Evolutionary conservation across 208 protist species (phyloP), one percentile per base, ranked within the genome.

Genomic region (Leishmania martiniquensis): DNA sequence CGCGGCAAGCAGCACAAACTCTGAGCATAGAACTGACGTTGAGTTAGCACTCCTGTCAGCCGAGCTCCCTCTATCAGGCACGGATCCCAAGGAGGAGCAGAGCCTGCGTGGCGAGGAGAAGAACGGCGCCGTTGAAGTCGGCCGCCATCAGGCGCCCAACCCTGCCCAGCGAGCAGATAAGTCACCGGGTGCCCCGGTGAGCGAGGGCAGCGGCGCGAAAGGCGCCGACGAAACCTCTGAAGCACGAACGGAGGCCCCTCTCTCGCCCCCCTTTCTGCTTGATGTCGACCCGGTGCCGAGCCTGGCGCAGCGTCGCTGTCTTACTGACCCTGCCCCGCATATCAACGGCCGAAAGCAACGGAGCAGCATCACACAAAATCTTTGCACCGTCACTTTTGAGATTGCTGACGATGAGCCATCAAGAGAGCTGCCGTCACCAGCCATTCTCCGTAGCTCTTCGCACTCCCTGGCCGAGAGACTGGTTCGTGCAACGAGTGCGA

Each of bases 291-390:
- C 37, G 25, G 51, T 9, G 45, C 37, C 70, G 70, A 32, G 13
- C 10, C 22, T 42, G 20, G 10, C 25, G 20, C 49, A 42, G 39
- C 68, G 6, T 51, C 20, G 5, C 51, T 37, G 51, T 29, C 0
- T 74, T 17, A 59, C 70, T 47, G 51, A 74, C 34, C 70, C 70
- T 15, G 70, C 70, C 20, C 70, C 70, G 49, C 47, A 47, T 12
- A 74, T 74, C 17, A 12, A 42, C 37, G 32, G 70, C 32, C 34
- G 49, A 32, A 74, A 44, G 70, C 70, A 52, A 49, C 34, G 70
- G 49, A 25, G 17, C 51, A 32, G 51, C 34, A 39, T 47, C 9
- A 47, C 39, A 1, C 70, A 32, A 37, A 29, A 37, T 74, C 70
- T 17, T 37, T 17, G 60, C 49, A 29, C 52, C 49, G 49, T 49